Evolutionary conservation across 345 rosid species (phyloP).

Genomic region (Chamaenerion angustifolium): DNA sequence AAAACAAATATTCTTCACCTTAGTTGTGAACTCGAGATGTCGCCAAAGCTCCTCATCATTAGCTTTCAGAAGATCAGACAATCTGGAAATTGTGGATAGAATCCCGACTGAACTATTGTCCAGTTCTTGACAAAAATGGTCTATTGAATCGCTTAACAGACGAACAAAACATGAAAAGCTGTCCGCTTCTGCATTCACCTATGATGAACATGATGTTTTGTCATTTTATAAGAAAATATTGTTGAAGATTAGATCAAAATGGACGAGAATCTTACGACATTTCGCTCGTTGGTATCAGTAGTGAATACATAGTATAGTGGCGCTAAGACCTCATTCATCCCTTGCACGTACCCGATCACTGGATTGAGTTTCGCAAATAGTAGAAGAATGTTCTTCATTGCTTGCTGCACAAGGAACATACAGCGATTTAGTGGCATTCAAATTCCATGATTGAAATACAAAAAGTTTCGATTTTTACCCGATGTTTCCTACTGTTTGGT

Average conservation of each 20-base stretch:
- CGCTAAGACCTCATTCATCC: conserved; percentile 76
- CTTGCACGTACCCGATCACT: conserved; percentile 62
- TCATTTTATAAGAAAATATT: neutral
- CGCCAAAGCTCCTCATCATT: conserved; percentile 60
- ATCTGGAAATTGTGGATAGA: conserved; percentile 45
- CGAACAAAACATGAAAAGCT: conserved; percentile 52
- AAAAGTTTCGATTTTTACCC: conserved; percentile 22
- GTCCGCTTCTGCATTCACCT: conserved; percentile 61
- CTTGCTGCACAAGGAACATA: conserved; percentile 23
- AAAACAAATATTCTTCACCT: conserved; percentile 16
- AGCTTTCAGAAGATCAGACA: conserved; percentile 40
- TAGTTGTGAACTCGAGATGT: conserved; percentile 45
- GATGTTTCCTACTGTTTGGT: conserved; percentile 37
- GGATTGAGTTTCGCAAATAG: conserved; percentile 65
- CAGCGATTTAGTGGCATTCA: neutral
- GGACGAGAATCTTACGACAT: conserved; percentile 31
- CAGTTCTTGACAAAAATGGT: conserved; percentile 57
- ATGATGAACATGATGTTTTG: conserved; percentile 6
- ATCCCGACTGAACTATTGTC: conserved; percentile 62
- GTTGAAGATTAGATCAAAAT: neutral
- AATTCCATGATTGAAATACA: neutral
- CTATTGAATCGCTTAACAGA: conserved; percentile 52
- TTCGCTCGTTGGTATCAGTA: conserved; percentile 34
- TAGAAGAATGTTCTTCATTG: conserved; percentile 60
- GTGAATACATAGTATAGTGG: conserved; percentile 52